Conservation (phyloP, 2,329 filamentous ascomycete species). For the Rhinocladiella similis region DNA sequence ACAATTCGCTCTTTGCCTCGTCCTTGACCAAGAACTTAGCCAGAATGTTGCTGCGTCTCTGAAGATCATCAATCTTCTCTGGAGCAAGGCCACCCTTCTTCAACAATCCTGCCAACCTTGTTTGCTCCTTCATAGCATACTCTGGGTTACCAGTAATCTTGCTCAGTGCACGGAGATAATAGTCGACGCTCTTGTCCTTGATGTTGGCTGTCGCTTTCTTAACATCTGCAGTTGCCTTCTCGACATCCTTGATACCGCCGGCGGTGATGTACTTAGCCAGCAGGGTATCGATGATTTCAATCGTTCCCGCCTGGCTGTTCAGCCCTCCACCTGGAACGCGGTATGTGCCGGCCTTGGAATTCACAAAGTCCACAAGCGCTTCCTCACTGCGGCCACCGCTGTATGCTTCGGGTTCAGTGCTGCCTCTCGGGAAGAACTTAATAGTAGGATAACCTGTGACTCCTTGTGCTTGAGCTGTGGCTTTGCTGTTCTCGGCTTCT, state of each 20-base stretch:
- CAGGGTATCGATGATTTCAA: slow-evolving; percentile 74
- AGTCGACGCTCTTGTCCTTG: slow-evolving; percentile 82
- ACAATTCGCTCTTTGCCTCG: slow-evolving; percentile 65
- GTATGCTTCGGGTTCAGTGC: slow-evolving; percentile 70
- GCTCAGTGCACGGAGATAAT: slow-evolving; percentile 88
- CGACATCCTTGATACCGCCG: slow-evolving; percentile 45
- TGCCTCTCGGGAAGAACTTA: slow-evolving; percentile 92
- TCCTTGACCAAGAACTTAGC: slow-evolving; percentile 68
- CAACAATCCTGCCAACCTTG: slow-evolving; percentile 75
- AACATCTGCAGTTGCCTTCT: slow-evolving; percentile 68
- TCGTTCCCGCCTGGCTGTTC: slow-evolving; percentile 75
- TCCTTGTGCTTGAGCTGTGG: slow-evolving; percentile 71
- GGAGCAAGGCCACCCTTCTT: slow-evolving; percentile 82
- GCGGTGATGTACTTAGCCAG: slow-evolving; percentile 70
- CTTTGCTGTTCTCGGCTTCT: slow-evolving; percentile 82
- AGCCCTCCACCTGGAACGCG: slow-evolving; percentile 79
- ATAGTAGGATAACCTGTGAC: slow-evolving; percentile 92
- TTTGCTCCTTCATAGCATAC: slow-evolving; percentile 83
- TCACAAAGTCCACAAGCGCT: slow-evolving; percentile 77
- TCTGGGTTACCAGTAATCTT: slow-evolving; percentile 77
- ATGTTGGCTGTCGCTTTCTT: slow-evolving; percentile 69
- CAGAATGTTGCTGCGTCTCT: slow-evolving; percentile 83
- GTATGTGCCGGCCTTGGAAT: slow-evolving; percentile 85
- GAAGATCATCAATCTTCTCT: slow-evolving; percentile 85
- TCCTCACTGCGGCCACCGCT: slow-evolving; percentile 73